phyloP scores from a whole-genome alignment of 1,139 yeast species.

The Eremothecium coryli region DNA sequence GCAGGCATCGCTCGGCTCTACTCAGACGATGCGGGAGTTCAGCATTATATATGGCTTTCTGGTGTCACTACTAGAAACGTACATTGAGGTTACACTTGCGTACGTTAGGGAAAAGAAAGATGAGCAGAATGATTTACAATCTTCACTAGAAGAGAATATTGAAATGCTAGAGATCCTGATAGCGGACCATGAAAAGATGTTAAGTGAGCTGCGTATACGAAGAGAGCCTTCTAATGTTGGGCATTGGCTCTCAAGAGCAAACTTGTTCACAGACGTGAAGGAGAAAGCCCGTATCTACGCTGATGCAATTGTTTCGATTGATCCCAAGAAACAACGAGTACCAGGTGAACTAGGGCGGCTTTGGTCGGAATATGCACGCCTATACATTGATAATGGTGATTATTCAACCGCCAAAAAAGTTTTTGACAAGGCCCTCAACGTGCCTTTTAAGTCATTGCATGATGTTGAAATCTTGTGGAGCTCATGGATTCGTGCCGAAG shows the following conservation, averaged over 20 bases:
- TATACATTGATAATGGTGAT: constrained; percentile 52
- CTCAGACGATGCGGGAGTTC: constrained; percentile 54
- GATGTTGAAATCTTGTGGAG: constrained; percentile 64
- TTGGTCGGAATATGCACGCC: constrained; percentile 63
- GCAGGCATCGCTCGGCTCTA: constrained; percentile 28
- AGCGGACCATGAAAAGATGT: constrained; percentile 43
- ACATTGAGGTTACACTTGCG: constrained; percentile 35
- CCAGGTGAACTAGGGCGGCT: constrained; percentile 40
- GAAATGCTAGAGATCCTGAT: constrained; percentile 47
- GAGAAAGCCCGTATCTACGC: constrained; percentile 50
- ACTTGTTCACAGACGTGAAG: constrained; percentile 35
- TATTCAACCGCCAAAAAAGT: constrained; percentile 48
- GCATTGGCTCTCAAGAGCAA: constrained; percentile 59
- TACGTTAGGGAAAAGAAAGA: constrained; percentile 22
- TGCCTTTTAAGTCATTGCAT: constrained; percentile 53
- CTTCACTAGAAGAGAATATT: constrained; percentile 37
- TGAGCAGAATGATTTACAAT: constrained; percentile 12
- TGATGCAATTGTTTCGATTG: constrained; percentile 56
- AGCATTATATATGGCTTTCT: constrained; percentile 54
- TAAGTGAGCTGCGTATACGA: constrained; percentile 59
- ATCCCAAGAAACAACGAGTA: constrained; percentile 46
- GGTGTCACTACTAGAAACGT: constrained; percentile 51
- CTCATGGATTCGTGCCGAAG: constrained; percentile 62
- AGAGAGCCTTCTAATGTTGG: constrained; percentile 54
- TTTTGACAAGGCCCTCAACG: constrained; percentile 56